phyloP scores from a whole-genome alignment of 257 asterid genomes.

The Buddleja alternifolia region DNA sequence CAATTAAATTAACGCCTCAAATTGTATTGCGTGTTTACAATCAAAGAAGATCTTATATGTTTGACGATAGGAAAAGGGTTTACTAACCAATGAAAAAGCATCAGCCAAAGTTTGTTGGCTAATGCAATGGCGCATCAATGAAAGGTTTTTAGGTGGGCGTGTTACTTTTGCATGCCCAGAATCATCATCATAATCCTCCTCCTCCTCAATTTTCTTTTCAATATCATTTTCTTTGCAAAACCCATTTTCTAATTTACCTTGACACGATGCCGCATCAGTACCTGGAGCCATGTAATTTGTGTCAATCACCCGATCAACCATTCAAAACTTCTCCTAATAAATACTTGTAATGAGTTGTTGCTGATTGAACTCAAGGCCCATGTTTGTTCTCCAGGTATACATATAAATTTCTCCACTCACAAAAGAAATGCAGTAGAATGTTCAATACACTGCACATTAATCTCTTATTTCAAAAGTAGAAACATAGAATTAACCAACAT shows the following conservation, averaged over 20 bases:
- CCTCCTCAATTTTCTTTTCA: constrained; percentile 49
- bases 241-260: constrained; percentile 53
- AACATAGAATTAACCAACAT: constrained; percentile 1
- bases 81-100: constrained; percentile 56
- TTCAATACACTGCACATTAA: too few species aligned
- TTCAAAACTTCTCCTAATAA: background rate
- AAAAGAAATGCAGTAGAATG: too few species aligned
- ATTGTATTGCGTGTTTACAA: too few species aligned
- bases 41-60: too few species aligned
- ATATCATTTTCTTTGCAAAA: constrained; percentile 40
- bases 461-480: too few species aligned
- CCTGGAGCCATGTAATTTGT: constrained; percentile 57
- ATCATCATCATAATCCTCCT: constrained; percentile 32
- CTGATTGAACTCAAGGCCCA: constrained; percentile 26
- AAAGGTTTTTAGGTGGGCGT: constrained; percentile 61
- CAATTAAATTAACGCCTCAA: too few species aligned
- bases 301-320: constrained; percentile 31
- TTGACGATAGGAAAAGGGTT: constrained; percentile 19
- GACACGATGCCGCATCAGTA: constrained; percentile 39
- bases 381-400: background rate
- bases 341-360: background rate
- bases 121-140: constrained; percentile 79
- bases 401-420: background rate
- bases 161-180: constrained; percentile 54
- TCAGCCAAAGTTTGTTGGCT: constrained; percentile 77